Evolutionary conservation across 495 filamentous ascomycete species (phyloP).

Genomic region (Xylaria scruposa): DNA sequence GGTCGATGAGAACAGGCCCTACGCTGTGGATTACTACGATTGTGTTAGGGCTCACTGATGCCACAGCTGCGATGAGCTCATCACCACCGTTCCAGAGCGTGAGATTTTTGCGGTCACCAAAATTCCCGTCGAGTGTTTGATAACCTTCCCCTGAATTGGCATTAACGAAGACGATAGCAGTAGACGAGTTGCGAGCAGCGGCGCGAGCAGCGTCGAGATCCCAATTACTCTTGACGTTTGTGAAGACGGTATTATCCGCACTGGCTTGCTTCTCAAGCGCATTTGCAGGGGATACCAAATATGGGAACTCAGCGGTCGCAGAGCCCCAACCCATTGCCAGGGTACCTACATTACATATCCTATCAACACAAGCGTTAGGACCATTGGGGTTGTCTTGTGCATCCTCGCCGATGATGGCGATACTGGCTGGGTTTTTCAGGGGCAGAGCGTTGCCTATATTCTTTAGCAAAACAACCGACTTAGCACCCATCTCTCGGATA

Average conservation of each 20-base stretch:
- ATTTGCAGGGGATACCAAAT: constrained; percentile 60
- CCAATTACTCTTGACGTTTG: constrained; percentile 45
- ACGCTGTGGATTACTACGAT: constrained; percentile 62
- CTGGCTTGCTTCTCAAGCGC: constrained; percentile 55
- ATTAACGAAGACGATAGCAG: constrained; percentile 65
- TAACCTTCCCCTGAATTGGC: constrained; percentile 61
- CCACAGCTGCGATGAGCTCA: constrained; percentile 57
- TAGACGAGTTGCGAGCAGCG: constrained; percentile 47
- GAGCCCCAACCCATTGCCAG: constrained; percentile 63
- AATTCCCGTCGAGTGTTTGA: constrained; percentile 63
- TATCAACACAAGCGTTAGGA: constrained; percentile 51
- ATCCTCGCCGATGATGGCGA: constrained; percentile 69
- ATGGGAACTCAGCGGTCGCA: constrained; percentile 73
- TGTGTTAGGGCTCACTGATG: constrained; percentile 57
- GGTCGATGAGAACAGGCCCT: constrained; percentile 56
- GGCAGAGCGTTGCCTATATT: constrained; percentile 63
- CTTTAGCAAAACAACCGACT: constrained; percentile 67
- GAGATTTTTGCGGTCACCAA: constrained; percentile 60
- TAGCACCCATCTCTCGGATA: constrained; percentile 64
- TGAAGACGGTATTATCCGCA: constrained; percentile 36
- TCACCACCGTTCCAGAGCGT: constrained; percentile 60
- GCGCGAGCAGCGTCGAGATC: constrained; percentile 42
- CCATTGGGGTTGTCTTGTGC: constrained; percentile 59
- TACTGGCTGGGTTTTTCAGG: constrained; percentile 55
- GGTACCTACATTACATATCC: constrained; percentile 61